These are phyloP conservation scores for Prosopis cineraria DNA, from an alignment of 306 rosid genomes.

Conservation along the genomic window DNA sequence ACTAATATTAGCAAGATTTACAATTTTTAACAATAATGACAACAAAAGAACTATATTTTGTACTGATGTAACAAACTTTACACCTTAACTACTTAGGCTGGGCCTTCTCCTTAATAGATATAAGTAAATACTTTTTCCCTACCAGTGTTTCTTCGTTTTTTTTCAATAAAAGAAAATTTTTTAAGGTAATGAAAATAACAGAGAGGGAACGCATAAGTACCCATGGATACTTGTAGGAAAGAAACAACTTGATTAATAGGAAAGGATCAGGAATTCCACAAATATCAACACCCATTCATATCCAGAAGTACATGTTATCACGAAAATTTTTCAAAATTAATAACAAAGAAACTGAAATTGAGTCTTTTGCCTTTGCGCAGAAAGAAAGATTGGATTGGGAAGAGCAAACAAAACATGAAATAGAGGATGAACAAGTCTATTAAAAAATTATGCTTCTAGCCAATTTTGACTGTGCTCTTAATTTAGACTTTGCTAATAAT, in stretches of 20 bases:
- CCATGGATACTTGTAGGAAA: no score
- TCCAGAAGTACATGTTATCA: background rate
- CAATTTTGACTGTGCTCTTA: constrained; percentile 21
- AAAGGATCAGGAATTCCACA: background rate
- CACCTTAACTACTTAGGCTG: constrained; percentile 18
- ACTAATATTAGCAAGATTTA: constrained; percentile 29
- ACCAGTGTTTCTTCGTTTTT: background rate
- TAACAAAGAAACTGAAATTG: background rate
- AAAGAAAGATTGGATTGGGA: background rate
- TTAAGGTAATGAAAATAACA: background rate
- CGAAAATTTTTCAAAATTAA: background rate
- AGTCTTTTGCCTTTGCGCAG: background rate
- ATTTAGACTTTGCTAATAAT: background rate
- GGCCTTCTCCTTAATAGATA: constrained; percentile 9
- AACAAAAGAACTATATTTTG: background rate
- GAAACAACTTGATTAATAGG: background rate
- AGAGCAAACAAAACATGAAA: background rate
- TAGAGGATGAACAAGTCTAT: background rate
- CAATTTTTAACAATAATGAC: constrained; percentile 15
- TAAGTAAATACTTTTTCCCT: constrained; percentile 20
- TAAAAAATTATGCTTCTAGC: background rate
- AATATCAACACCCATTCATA: background rate
- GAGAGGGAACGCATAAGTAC: background rate
- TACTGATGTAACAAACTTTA: background rate
- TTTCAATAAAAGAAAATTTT: constrained; percentile 7